phyloP scores from a whole-genome alignment of 768 basidiomycete species.

The Kwoniella dejecticola region DNA sequence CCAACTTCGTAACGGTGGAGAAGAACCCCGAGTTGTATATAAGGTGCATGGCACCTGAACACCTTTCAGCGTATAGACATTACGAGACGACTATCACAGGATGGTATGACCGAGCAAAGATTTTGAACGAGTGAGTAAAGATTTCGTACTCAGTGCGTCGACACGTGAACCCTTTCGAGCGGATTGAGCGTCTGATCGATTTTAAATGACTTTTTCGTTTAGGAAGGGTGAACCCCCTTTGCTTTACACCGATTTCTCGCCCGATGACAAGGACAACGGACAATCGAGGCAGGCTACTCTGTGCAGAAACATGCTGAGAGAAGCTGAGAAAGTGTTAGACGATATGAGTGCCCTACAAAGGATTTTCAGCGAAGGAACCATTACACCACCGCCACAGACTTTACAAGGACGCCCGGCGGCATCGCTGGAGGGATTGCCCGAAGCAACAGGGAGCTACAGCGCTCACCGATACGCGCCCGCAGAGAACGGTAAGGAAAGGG shows the following conservation, averaged over 20 bases:
- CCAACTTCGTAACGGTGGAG: neutral
- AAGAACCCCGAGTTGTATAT: constrained; percentile 18
- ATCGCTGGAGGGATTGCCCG: too few species aligned
- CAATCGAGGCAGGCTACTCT: neutral
- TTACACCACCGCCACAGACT: too few species aligned
- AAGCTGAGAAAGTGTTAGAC: constrained; percentile 5
- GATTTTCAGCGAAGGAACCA: constrained; percentile 9
- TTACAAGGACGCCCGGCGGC: too few species aligned
- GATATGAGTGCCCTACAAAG: constrained; percentile 1
- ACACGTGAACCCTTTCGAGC: too few species aligned
- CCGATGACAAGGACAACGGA: constrained; percentile 3
- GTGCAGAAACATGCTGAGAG: constrained; percentile 4
- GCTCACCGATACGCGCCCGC: too few species aligned
- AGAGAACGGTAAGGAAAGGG: too few species aligned
- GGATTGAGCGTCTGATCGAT: neutral
- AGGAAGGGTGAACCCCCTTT: neutral
- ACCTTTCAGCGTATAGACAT: neutral
- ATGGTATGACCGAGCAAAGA: constrained; percentile 16
- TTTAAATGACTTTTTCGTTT: neutral
- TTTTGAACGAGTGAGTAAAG: constrained; percentile 1
- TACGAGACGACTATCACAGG: constrained; percentile 13
- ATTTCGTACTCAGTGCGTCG: too few species aligned
- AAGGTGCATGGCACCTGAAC: constrained; percentile 16
- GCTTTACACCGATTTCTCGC: constrained; percentile 2
- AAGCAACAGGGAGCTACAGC: too few species aligned